A percentile compares a stretch with the other conserved stretches of the same genome.
phyloP scores from a whole-genome alignment of 2,329 filamentous ascomycete species.

The Mycosphaerella sp. region DNA sequence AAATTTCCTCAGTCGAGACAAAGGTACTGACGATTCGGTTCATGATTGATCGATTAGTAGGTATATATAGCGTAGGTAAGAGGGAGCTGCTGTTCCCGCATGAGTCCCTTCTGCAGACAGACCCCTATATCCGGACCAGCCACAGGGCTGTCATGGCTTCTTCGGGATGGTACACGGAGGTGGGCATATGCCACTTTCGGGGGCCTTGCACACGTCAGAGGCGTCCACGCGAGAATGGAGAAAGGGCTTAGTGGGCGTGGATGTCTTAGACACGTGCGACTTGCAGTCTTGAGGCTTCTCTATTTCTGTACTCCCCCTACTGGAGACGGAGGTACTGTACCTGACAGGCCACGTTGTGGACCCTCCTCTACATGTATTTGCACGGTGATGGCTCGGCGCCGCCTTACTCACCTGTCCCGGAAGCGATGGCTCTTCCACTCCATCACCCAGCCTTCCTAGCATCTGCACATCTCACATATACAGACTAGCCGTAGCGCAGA shows the following conservation, averaged over 20 bases:
- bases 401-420: background rate
- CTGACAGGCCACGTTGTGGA: background rate
- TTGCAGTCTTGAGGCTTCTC: background rate
- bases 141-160: background rate
- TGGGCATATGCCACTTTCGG: background rate
- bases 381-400: background rate
- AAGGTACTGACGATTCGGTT: background rate
- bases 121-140: background rate
- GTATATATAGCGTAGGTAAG: too few relatives aligned
- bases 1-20: background rate
- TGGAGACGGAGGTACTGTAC: background rate
- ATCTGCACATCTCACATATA: conserved; percentile 59
- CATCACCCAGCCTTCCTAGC: background rate
- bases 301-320: background rate
- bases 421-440: background rate
- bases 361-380: background rate
- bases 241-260: background rate
- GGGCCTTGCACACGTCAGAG: background rate
- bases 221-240: background rate
- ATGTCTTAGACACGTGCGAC: background rate
- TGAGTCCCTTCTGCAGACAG: too few relatives aligned
- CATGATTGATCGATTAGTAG: too few relatives aligned
- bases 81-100: too few relatives aligned
- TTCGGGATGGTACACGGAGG: background rate
- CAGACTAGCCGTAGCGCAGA: conserved; percentile 79